Percentiles rank a stretch among this genome's conserved stretches.
phyloP scores from a whole-genome alignment of 1,284 basidiomycete genomes.

The Austroboletus niveus region DNA sequence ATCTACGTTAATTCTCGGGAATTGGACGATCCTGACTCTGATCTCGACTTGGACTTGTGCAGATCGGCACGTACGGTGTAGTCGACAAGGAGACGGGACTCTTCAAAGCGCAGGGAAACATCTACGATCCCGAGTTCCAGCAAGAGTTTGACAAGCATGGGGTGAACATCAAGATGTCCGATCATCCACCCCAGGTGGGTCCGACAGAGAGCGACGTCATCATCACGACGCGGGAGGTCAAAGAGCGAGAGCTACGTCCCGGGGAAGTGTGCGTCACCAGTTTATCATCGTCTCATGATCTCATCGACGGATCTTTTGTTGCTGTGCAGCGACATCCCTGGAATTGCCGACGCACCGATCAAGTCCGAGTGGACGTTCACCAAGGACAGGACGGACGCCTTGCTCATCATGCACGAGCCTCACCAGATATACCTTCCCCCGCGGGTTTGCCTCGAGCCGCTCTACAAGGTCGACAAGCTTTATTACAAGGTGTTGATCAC shows the following conservation, averaged over 20 bases:
- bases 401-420: slow-evolving; percentile 23
- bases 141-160: slow-evolving; percentile 14
- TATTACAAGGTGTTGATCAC: slow-evolving; percentile 21
- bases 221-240: slow-evolving; percentile 15
- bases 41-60: not conserved
- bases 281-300: too few relatives aligned
- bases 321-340: slow-evolving; percentile 5
- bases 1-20: too few relatives aligned
- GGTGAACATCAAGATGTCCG: slow-evolving; percentile 13
- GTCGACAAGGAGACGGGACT: slow-evolving; percentile 23
- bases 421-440: slow-evolving; percentile 19
- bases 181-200: slow-evolving; percentile 16
- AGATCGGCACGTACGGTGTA: slow-evolving; percentile 29
- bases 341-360: slow-evolving; percentile 9
- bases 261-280: slow-evolving; percentile 11
- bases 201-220: slow-evolving; percentile 23
- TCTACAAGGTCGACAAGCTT: slow-evolving; percentile 22
- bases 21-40: too few relatives aligned
- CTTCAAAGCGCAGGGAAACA: slow-evolving; percentile 22
- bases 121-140: slow-evolving; percentile 29
- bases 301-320: too few relatives aligned
- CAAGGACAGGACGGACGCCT: slow-evolving; percentile 15
- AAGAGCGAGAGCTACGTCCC: slow-evolving; percentile 1
- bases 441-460: slow-evolving; percentile 10
- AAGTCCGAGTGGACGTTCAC: slow-evolving; percentile 22